These are phyloP conservation scores for Coniella vitis DNA, from an alignment of 2,329 filamentous ascomycete genomes.

Conservation along the genomic window DNA sequence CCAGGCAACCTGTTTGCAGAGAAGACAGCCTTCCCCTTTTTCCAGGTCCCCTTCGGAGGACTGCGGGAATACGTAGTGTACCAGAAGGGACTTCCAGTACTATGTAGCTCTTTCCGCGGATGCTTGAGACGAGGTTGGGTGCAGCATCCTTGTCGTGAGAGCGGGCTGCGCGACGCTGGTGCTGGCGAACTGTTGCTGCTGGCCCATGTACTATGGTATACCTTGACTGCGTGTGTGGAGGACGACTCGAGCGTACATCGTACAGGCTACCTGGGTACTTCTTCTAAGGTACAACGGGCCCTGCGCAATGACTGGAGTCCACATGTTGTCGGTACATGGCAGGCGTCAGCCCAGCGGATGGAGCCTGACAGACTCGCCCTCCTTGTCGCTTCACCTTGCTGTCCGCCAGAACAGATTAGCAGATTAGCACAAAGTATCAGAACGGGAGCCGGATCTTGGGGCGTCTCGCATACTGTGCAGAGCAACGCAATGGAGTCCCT, in stretches of 20 bases:
- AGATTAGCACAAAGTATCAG: not conserved
- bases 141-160: not conserved
- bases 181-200: not conserved
- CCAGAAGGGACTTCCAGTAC: not conserved
- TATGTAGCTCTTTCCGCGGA: not conserved
- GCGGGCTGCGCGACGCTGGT: conserved; percentile 1
- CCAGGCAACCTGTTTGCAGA: not conserved
- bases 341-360: not conserved
- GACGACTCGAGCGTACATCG: conserved; percentile 4
- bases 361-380: not conserved
- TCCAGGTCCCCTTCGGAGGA: not conserved
- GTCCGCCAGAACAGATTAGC: too few relatives aligned
- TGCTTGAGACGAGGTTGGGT: not conserved
- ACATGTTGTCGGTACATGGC: conserved; percentile 13
- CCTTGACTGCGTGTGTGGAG: not conserved
- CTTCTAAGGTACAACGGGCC: not conserved
- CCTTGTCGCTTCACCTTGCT: not conserved
- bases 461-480: not conserved
- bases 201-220: not conserved
- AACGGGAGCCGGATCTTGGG: conserved; percentile 1
- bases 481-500: conserved; percentile 6
- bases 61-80: not conserved
- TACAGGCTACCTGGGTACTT: not conserved
- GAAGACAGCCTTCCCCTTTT: not conserved
- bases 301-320: not conserved